Evolutionary conservation across 106 monocot genomes (phyloP), one percentile per base, ranked within the genome.

Genomic region (Triglochin maritima): DNA sequence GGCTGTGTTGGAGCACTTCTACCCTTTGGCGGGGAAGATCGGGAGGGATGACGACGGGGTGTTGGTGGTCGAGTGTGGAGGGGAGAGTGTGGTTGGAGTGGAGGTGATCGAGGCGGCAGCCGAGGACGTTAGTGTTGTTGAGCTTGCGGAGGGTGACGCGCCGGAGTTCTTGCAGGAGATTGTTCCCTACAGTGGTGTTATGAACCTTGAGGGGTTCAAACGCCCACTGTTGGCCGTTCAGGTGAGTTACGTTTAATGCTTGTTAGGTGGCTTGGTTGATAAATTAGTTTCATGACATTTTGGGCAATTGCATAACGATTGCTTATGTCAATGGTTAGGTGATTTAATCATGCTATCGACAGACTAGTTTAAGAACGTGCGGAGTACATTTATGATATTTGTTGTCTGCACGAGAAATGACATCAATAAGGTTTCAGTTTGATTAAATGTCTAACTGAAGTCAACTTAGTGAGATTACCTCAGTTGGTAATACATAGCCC

Each of bases 221-320:
- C 79, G 83, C 44, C 91, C 91, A 0, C 84, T 98, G 50, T 80
- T 98, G 17, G 91, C 96, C n/a, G 85, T 98, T 17, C 95, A 95
- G 85, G 90, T 90, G 4, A 56, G 10, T 29, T 5, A 8, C 45
- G 29, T 29, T 29, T 29, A 29, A 29, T 29, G 29, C 29, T 29
- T 29, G 29, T 29, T 29, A 29, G 29, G 29, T 29, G 29, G 29
- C 29, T 29, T 29, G 29, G 29, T 29, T 29, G 29, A 29, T 29
- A 29, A 29, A 29, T 29, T 29, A 29, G 29, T 29, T 29, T 29
- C 29, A 29, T 29, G 52, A 52, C 52, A 52, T 8, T 52, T 52
- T 8, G 52, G 52, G 52, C 52, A 52, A 29, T 29, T 29, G 29
- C 29, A 29, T 29, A 29, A 29, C 29, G 1, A 29, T 29, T 29